Conservation (phyloP, 148 eudicot species). For the Salicornia ramosissima region DNA sequence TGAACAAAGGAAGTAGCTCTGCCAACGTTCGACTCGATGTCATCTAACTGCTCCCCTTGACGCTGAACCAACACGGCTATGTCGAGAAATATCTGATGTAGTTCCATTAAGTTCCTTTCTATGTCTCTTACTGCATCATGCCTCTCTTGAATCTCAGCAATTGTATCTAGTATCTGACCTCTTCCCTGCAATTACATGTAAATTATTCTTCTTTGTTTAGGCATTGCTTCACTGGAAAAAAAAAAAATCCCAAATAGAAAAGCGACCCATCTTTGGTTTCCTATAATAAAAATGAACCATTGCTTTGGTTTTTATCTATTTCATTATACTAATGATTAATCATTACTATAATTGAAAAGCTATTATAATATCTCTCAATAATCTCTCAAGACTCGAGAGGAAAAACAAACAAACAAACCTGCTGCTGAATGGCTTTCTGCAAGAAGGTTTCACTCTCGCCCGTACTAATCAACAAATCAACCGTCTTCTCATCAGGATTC, state of each 20-base stretch:
- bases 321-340: too few relatives aligned
- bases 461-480: constrained; percentile 63
- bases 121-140: constrained; percentile 55
- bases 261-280: not conserved
- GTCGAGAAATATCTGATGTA: constrained; percentile 53
- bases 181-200: constrained; percentile 37
- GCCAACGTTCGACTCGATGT: constrained; percentile 41
- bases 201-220: not conserved
- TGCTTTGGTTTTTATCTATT: too few relatives aligned
- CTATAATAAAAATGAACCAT: too few relatives aligned
- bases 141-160: constrained; percentile 57
- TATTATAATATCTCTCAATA: too few relatives aligned
- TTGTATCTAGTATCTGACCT: constrained; percentile 45
- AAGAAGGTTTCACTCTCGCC: constrained; percentile 85
- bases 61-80: constrained; percentile 50
- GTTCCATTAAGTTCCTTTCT: constrained; percentile 40
- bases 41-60: constrained; percentile 46
- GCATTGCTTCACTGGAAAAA: not conserved
- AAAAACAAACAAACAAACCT: constrained; percentile 30
- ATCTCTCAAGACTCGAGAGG: too few relatives aligned
- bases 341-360: too few relatives aligned
- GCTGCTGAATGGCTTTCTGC: constrained; percentile 81
- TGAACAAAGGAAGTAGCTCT: constrained; percentile 38
- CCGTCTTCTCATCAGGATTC: constrained; percentile 56
- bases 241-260: too few relatives aligned